A percentile compares a stretch with the other conserved stretches of the same genome.
Conservation (phyloP, 2,329 filamentous ascomycete species). For the Diplodia mutila region DNA sequence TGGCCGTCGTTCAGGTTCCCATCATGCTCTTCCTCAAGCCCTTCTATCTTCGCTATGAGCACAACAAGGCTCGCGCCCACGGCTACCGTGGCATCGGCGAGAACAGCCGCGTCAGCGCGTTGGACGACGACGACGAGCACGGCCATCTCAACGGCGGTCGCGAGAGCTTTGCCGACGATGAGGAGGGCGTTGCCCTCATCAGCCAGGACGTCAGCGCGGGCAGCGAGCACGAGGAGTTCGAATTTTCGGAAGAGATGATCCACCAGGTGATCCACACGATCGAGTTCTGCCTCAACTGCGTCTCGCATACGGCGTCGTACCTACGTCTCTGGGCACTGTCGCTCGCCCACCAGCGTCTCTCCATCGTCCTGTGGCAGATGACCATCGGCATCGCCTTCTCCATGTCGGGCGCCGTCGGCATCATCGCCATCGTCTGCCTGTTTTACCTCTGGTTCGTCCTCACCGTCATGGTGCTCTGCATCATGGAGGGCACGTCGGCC, state of each 20-base stretch:
- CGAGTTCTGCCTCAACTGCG: conserved; percentile 98
- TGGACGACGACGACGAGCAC: conserved; percentile 78
- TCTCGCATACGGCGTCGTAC: conserved; percentile 98
- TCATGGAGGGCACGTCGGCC: conserved; percentile 95
- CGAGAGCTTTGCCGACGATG: conserved; percentile 73
- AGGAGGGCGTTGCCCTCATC: conserved; percentile 84
- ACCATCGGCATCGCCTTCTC: conserved; percentile 79
- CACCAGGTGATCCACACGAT: conserved; percentile 99
- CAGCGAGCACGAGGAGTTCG: conserved; percentile 93
- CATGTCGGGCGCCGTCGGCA: conserved; percentile 67
- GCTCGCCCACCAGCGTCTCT: conserved; percentile 96
- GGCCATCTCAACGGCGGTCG: conserved; percentile 63
- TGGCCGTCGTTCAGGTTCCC: conserved; percentile 86
- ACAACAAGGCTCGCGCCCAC: conserved; percentile 83
- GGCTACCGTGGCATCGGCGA: conserved; percentile 95
- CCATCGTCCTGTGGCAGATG: conserved; percentile 95
- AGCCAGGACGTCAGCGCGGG: conserved; percentile 74
- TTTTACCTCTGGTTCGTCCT: conserved; percentile 93
- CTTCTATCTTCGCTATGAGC: conserved; percentile 89
- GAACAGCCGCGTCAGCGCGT: conserved; percentile 80
- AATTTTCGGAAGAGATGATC: conserved; percentile 97
- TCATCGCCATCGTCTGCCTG: conserved; percentile 77
- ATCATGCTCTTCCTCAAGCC: conserved; percentile 93
- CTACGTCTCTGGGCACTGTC: conserved; percentile 97
- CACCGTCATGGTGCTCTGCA: conserved; percentile 77